phyloP scores from a whole-genome alignment of 106 monocot genomes.

The Vanilla planifolia region DNA sequence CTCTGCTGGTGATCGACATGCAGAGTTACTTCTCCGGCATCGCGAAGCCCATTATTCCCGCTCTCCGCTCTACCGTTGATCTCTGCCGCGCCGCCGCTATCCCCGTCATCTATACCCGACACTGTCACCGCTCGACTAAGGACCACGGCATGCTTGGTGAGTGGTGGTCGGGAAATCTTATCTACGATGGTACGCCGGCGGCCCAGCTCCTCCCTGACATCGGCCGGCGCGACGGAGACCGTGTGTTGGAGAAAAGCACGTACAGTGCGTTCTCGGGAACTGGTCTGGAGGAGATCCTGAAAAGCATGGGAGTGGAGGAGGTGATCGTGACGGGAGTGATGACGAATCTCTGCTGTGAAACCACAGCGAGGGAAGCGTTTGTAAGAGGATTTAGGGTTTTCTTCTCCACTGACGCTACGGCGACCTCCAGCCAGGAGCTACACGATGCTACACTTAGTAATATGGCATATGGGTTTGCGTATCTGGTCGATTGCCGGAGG shows the following conservation, averaged over 20 bases:
- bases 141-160: slow-evolving; percentile 56
- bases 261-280: slow-evolving; percentile 71
- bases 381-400: slow-evolving; percentile 79
- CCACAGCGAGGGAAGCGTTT: slow-evolving; percentile 81
- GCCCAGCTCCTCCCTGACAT: slow-evolving; percentile 41
- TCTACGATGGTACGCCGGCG: slow-evolving; percentile 41
- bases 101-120: slow-evolving; percentile 69
- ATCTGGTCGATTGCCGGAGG: slow-evolving; percentile 51
- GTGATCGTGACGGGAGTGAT: slow-evolving; percentile 76
- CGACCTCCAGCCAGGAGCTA: slow-evolving; percentile 42
- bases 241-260: slow-evolving; percentile 62
- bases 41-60: slow-evolving; percentile 41
- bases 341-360: slow-evolving; percentile 94
- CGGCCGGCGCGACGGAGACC: slow-evolving; percentile 23
- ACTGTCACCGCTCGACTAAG: slow-evolving; percentile 38
- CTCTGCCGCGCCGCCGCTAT: slow-evolving; percentile 47
- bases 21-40: slow-evolving; percentile 65
- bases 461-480: slow-evolving; percentile 81
- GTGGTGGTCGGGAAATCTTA: slow-evolving; percentile 61
- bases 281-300: slow-evolving; percentile 56
- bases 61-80: slow-evolving; percentile 41
- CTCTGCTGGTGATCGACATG: slow-evolving; percentile 77
- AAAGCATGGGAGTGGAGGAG: slow-evolving; percentile 51
- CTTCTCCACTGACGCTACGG: slow-evolving; percentile 76
- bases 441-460: slow-evolving; percentile 73